Conservation (phyloP, 768 basidiomycete species). For the Mycena floridula region DNA sequence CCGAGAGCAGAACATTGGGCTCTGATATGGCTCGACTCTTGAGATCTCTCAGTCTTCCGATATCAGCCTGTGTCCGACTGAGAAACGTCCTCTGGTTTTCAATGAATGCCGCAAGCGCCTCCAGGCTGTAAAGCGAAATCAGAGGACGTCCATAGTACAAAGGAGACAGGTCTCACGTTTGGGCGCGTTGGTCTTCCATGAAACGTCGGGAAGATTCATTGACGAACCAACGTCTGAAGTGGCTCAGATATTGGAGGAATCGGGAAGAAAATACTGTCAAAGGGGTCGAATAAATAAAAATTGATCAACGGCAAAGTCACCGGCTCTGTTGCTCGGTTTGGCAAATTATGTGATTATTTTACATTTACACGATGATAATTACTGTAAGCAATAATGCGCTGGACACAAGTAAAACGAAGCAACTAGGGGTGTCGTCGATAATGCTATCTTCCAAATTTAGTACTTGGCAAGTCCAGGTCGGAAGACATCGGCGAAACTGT, state of each 20-base stretch:
- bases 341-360: no score
- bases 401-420: no score
- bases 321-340: no score
- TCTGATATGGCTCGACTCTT: constrained; percentile 29
- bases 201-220: not conserved
- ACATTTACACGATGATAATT: no score
- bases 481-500: not conserved
- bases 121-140: constrained; percentile 30
- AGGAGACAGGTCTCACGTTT: constrained; percentile 25
- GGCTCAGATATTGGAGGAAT: no score
- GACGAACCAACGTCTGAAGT: no score
- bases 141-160: not conserved
- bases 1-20: constrained; percentile 25
- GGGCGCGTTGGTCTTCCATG: constrained; percentile 32
- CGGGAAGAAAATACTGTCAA: no score
- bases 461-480: not conserved
- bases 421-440: no score
- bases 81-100: constrained; percentile 54
- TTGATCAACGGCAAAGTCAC: no score
- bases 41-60: constrained; percentile 46
- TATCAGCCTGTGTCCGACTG: constrained; percentile 54
- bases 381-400: no score
- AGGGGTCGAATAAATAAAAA: no score
- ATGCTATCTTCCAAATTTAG: not conserved
- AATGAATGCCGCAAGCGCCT: constrained; percentile 65